Base-by-base conservation (phyloP, 441 rosid genomes). In the Hura crepitans region DNA sequence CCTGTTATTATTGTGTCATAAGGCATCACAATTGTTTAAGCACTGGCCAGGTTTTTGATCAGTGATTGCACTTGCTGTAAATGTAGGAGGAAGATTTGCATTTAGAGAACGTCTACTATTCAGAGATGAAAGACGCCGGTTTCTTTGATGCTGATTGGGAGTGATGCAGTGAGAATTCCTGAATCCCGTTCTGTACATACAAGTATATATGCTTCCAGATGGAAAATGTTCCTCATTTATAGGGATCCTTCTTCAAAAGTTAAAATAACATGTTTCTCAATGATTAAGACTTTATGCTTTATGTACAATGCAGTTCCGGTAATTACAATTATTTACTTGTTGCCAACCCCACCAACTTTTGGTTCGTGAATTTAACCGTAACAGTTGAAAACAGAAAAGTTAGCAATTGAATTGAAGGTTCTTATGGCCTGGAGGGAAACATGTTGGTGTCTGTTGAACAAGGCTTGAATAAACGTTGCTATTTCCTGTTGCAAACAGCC, bases 41-140 rank as follows among this genome's bases (percentile, higher is more conserved):
- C 18, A 2, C 30, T 60, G 17, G 59, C 56, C 20, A 25, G 3
- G 61, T 65, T 30, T 45, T 59, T 69, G 12, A 66, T 65, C n/a
- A 33, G 9, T 28, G 13, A 5, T 71, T 51, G 57, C 47, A 55
- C 50, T 58, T 49, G 63, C 69, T 57, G 65, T 72, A 71, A 47
- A 20, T 78, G 56, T 77, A 93, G 96, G 97, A 91, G 81, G 96
- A 88, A 64, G 96, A 88, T 78, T 65, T 93, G 80, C 85, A 81
- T 68, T 80, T 93, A 69, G 98, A 91, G 81, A 88, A 81, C 69
- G 89, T 84, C 23, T 87, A 88, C 86, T 91, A 91, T 85, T 93
- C 98, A 3, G 97, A 93, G 79, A 91, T 91, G 98, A 91, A 89
- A 77, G 97, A 91, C 76, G 98, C 93, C 0, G 97, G 95, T 37